Evolutionary conservation across 2,329 filamentous ascomycete species (phyloP).

Genomic region (Colletotrichum liaoningense): DNA sequence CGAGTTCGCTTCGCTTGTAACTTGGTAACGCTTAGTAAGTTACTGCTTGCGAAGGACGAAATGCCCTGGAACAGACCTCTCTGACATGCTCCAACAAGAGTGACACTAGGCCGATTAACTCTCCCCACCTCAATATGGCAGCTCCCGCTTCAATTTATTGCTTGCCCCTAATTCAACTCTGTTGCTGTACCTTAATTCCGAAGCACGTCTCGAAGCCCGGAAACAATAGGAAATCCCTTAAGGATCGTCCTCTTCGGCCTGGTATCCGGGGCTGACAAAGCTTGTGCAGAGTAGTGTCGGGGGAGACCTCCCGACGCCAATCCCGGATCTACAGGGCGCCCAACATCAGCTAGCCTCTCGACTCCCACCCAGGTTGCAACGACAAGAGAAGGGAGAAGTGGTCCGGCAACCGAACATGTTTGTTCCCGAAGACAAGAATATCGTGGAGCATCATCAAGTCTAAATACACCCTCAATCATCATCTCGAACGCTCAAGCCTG

Average conservation of each 20-base stretch:
- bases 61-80: neutral
- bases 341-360: neutral
- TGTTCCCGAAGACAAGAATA: neutral
- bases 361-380: neutral
- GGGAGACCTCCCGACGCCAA: neutral
- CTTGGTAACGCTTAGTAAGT: neutral
- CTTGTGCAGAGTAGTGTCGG: neutral
- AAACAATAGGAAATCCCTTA: neutral
- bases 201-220: constrained; percentile 4
- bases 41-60: neutral
- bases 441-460: constrained; percentile 5
- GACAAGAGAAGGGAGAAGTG: neutral
- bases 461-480: neutral
- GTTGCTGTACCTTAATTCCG: constrained; percentile 4
- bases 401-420: neutral
- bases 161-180: neutral
- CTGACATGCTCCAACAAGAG: neutral
- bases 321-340: neutral
- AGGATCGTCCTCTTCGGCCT: neutral
- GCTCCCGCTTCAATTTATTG: constrained; percentile 20
- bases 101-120: neutral
- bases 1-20: neutral
- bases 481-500: neutral
- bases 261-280: neutral
- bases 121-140: constrained; percentile 19